Evolutionary conservation across 345 rosid genomes (phyloP).

Genomic region (Trapa incisa): DNA sequence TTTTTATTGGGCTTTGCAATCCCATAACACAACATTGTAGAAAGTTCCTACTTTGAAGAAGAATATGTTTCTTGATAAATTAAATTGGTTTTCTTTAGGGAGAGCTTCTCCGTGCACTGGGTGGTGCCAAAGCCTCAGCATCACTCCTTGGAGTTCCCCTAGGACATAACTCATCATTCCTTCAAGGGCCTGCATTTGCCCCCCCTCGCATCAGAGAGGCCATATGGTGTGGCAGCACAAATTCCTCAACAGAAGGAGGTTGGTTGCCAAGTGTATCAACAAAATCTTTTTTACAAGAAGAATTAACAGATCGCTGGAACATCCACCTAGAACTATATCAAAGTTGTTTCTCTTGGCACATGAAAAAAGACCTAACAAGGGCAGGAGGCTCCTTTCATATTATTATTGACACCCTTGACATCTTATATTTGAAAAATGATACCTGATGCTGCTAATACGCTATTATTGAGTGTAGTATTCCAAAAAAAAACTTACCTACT

Average conservation of each 20-base stretch:
- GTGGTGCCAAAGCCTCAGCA: slow-evolving; percentile 59
- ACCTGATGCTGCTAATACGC: background rate
- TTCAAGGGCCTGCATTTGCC: slow-evolving; percentile 98
- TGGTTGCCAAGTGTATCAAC: background rate
- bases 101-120: slow-evolving; percentile 76
- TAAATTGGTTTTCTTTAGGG: slow-evolving; percentile 32
- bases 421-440: background rate
- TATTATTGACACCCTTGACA: background rate
- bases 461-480: background rate
- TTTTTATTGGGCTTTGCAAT: background rate
- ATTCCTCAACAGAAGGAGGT: slow-evolving; percentile 94
- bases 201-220: slow-evolving; percentile 97
- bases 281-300: background rate
- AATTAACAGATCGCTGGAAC: background rate
- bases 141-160: slow-evolving; percentile 90
- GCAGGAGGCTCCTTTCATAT: background rate
- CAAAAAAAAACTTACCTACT: background rate
- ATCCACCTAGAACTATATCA: background rate
- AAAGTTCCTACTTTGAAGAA: background rate
- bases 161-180: slow-evolving; percentile 95
- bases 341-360: background rate
- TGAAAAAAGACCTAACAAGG: background rate
- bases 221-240: slow-evolving; percentile 98
- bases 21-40: background rate
- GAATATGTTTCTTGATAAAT: background rate